Percentiles rank a stretch among this genome's conserved stretches.
phyloP scores from a whole-genome alignment of 768 basidiomycete genomes.

The Amanita molliuscula region DNA sequence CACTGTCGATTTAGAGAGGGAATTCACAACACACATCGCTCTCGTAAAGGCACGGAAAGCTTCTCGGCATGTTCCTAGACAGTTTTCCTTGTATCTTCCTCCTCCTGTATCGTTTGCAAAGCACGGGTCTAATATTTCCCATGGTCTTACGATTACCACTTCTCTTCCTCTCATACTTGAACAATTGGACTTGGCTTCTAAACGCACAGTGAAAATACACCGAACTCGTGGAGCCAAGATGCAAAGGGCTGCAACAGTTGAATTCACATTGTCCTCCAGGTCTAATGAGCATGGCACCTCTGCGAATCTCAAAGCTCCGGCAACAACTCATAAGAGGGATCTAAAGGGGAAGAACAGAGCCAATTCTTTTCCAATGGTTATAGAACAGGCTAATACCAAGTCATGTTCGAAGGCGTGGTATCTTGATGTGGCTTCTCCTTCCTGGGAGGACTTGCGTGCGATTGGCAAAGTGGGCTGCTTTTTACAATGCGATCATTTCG shows the following conservation, averaged over 20 bases:
- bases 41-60: constrained; percentile 54
- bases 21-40: constrained; percentile 48
- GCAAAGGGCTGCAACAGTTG: constrained; percentile 1
- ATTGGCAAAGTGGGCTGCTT: constrained; percentile 59
- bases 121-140: not conserved
- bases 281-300: not conserved
- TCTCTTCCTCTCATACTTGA: constrained; percentile 38
- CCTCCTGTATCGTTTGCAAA: constrained; percentile 16
- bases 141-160: constrained; percentile 28
- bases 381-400: constrained; percentile 3
- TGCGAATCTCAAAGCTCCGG: too few species aligned
- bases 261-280: not conserved
- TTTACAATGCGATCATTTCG: not conserved
- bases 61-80: constrained; percentile 46
- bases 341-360: constrained; percentile 41
- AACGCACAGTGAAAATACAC: constrained; percentile 24
- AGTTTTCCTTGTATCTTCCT: constrained; percentile 59
- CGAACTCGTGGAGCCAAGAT: constrained; percentile 17
- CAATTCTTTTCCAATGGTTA: constrained; percentile 1
- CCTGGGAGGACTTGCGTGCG: constrained; percentile 78
- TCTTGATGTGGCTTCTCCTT: constrained; percentile 81
- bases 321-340: constrained; percentile 9
- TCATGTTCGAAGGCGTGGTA: constrained; percentile 68
- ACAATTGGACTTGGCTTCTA: constrained; percentile 39
- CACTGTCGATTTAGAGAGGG: constrained; percentile 43